phyloP scores from a whole-genome alignment of 331 rosid species.

The Prunus yedoensis region DNA sequence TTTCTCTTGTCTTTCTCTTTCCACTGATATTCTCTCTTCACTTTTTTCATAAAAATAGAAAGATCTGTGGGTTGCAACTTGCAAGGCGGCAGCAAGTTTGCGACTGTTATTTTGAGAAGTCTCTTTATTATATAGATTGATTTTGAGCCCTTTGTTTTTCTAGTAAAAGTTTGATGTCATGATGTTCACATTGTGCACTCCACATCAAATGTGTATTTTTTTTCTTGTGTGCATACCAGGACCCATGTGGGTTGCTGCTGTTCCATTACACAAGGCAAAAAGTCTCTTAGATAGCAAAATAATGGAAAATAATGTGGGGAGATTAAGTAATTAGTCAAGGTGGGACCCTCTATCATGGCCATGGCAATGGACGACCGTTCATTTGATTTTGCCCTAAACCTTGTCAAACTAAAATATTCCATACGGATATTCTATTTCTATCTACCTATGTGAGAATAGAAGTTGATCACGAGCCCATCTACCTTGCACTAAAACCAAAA shows the following conservation, averaged over 20 bases:
- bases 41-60: neutral
- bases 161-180: too few species aligned
- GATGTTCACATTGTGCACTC: neutral
- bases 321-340: neutral
- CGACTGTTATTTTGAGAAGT: neutral
- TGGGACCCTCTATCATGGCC: neutral
- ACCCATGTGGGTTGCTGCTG: too few species aligned
- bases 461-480: constrained; percentile 42
- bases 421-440: neutral
- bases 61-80: neutral
- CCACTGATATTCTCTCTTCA: too few species aligned
- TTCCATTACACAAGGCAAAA: neutral
- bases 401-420: neutral
- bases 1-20: too few species aligned
- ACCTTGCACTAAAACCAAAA: constrained; percentile 3
- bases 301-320: neutral
- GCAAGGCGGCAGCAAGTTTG: neutral
- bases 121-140: neutral
- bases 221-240: too few species aligned
- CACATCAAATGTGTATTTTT: neutral
- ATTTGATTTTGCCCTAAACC: neutral
- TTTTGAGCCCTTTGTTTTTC: neutral
- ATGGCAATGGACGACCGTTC: neutral
- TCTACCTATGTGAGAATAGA: constrained; percentile 30
- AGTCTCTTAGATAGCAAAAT: neutral